Conservation (phyloP, 2,329 filamentous ascomycete species). For the Penicillium sp. region DNA sequence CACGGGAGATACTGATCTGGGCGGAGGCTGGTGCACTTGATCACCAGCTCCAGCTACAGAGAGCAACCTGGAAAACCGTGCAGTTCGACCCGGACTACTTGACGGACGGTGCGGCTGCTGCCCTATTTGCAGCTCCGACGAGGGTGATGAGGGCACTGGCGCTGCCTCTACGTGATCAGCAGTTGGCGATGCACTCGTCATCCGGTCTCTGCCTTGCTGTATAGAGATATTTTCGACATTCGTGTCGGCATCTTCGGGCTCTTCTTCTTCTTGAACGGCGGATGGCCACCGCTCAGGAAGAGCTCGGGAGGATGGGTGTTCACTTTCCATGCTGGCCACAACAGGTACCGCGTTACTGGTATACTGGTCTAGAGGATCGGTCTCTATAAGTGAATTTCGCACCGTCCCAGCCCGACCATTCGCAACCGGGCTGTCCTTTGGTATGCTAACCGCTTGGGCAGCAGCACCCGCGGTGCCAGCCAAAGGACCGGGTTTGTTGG, state of each 20-base stretch:
- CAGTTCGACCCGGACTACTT: conserved; percentile 52
- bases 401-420: conserved; percentile 7
- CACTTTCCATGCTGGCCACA: background rate
- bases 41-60: conserved; percentile 47
- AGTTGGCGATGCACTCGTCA: conserved; percentile 10
- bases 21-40: conserved; percentile 56
- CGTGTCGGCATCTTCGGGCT: background rate
- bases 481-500: conserved; percentile 23
- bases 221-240: background rate
- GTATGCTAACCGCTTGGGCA: conserved; percentile 24
- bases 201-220: conserved; percentile 1
- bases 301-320: conserved; percentile 13
- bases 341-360: background rate
- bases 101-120: conserved; percentile 30
- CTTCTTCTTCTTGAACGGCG: conserved; percentile 10
- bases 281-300: conserved; percentile 13
- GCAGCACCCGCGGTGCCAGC: conserved; percentile 32
- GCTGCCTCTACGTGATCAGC: conserved; percentile 16
- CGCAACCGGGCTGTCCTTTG: conserved; percentile 12
- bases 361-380: background rate
- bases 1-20: conserved; percentile 58
- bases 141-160: conserved; percentile 17
- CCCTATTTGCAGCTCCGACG: conserved; percentile 13
- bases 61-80: conserved; percentile 56
- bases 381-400: background rate